Conservation (phyloP, 305 asterid species). For the Rubia balearica region DNA sequence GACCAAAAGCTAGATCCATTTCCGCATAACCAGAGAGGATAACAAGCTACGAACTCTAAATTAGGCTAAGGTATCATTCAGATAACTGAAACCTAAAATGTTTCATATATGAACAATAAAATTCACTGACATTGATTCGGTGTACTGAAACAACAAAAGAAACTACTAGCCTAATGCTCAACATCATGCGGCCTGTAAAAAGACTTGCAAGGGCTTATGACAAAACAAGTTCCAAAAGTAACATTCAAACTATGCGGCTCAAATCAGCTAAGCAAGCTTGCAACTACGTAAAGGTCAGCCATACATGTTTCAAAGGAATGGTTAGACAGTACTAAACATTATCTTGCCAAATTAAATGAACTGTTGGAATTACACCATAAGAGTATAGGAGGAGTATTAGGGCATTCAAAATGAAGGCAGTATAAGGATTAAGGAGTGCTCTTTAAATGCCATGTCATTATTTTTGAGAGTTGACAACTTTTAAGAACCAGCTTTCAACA, state of each 20-base stretch:
- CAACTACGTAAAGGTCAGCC: not conserved
- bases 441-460: not conserved
- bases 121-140: not conserved
- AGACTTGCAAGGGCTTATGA: not conserved
- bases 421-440: too few species aligned
- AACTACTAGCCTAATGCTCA: not conserved
- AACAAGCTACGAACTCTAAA: not conserved
- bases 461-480: not conserved
- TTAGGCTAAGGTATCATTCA: not conserved
- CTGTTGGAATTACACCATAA: not conserved
- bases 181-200: not conserved
- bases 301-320: not conserved
- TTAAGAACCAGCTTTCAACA: not conserved
- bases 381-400: not conserved
- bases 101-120: not conserved
- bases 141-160: not conserved
- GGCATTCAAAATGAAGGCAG: not conserved
- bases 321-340: not conserved
- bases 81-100: not conserved
- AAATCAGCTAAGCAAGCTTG: not conserved
- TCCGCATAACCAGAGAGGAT: not conserved
- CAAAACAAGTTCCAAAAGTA: not conserved
- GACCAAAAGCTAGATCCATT: not conserved
- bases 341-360: not conserved
- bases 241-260: not conserved